A percentile compares a stretch with the other conserved stretches of the same genome.
Evolutionary conservation across 768 basidiomycete genomes (phyloP).

Genomic region (Tulasnella sp.): DNA sequence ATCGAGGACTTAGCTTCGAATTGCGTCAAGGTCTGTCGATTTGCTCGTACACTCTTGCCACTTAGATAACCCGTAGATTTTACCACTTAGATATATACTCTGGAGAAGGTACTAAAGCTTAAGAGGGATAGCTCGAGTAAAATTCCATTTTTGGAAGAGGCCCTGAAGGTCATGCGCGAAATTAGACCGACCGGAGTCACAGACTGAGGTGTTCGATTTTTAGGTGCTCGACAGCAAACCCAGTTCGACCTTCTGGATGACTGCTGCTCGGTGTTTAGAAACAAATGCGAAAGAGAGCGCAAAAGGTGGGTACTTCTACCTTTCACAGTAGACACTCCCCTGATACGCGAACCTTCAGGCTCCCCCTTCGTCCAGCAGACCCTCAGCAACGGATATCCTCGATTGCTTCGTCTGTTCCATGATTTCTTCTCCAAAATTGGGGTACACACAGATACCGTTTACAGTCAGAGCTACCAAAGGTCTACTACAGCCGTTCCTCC

Average conservation of each 20-base stretch:
- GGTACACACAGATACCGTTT: slow-evolving; percentile 90
- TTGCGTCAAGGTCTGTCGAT: slow-evolving; percentile 72
- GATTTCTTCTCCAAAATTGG: slow-evolving; percentile 95
- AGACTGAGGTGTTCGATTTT: neutral
- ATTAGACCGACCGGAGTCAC: neutral
- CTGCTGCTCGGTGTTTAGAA: slow-evolving; percentile 69
- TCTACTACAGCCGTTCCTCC: slow-evolving; percentile 21
- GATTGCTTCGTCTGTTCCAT: slow-evolving; percentile 81
- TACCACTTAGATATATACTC: slow-evolving; percentile 63
- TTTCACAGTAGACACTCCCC: neutral
- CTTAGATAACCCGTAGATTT: neutral
- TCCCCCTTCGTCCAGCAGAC: slow-evolving; percentile 89
- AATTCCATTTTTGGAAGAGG: slow-evolving; percentile 77
- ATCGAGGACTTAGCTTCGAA: slow-evolving; percentile 82
- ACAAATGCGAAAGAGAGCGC: slow-evolving; percentile 69
- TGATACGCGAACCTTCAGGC: slow-evolving; percentile 36
- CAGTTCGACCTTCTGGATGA: slow-evolving; percentile 83
- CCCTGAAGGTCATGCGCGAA: slow-evolving; percentile 63
- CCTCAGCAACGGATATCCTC: slow-evolving; percentile 74
- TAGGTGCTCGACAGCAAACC: slow-evolving; percentile 86
- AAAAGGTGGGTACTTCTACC: slow-evolving; percentile 40
- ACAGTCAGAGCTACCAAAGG: slow-evolving; percentile 78
- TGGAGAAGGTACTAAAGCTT: slow-evolving; percentile 85
- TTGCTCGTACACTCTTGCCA: neutral
- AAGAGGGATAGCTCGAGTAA: slow-evolving; percentile 77